A percentile compares a stretch with the other conserved stretches of the same genome.
phyloP scores from a whole-genome alignment of 495 filamentous ascomycete species.

The Parathielavia hyrcaniae region DNA sequence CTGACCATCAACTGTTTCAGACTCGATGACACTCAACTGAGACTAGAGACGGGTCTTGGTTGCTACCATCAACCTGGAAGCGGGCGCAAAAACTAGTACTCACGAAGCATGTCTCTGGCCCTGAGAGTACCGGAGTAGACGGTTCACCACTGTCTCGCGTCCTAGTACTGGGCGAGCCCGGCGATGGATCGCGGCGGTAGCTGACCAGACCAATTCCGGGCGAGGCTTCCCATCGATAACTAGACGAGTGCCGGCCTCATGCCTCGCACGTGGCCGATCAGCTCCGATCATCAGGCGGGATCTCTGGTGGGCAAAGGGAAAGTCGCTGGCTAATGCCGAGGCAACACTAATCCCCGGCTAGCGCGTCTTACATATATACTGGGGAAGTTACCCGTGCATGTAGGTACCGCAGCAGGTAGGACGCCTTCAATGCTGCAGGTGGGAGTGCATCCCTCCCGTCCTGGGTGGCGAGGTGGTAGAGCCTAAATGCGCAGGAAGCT shows the following conservation, averaged over 20 bases:
- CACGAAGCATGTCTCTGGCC: no score
- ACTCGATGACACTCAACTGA: no score
- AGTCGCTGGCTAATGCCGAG: not conserved
- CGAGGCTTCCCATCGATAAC: no score
- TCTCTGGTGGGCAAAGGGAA: not conserved
- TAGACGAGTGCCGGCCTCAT: not conserved
- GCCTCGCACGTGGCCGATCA: not conserved
- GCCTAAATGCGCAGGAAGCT: conserved; percentile 10
- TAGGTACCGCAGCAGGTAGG: not conserved
- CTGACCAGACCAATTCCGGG: no score
- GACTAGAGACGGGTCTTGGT: no score
- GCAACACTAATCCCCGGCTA: not conserved
- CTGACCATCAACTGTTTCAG: no score
- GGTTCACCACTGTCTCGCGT: no score
- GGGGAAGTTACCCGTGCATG: conserved; percentile 1
- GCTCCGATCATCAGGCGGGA: conserved; percentile 4
- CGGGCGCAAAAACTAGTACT: no score
- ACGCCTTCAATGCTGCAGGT: not conserved
- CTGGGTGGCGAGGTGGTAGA: not conserved
- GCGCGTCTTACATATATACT: not conserved
- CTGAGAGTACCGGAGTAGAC: no score
- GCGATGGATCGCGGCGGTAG: no score
- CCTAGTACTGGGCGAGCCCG: no score
- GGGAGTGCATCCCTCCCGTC: not conserved
- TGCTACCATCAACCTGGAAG: no score